Evolutionary conservation across 768 basidiomycete species (phyloP).

Genomic region (Fomitopsis pulvina): DNA sequence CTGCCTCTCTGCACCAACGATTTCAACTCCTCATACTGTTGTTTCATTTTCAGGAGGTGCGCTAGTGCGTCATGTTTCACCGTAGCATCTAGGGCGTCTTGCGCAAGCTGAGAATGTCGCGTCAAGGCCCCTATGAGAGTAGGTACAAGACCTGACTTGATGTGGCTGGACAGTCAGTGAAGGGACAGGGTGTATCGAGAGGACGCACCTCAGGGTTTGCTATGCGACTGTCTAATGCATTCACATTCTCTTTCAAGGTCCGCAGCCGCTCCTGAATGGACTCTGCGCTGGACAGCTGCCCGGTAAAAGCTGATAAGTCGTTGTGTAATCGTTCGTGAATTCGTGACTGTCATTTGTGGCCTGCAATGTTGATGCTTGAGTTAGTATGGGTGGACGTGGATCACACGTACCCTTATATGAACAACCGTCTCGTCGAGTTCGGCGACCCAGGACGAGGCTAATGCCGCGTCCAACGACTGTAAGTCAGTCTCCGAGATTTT

Average conservation of each 20-base stretch:
- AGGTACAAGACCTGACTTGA: constrained; percentile 64
- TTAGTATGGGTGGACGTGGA: background rate
- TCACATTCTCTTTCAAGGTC: constrained; percentile 46
- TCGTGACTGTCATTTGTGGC: constrained; percentile 37
- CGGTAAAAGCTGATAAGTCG: constrained; percentile 57
- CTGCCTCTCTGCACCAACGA: constrained; percentile 47
- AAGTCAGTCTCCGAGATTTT: constrained; percentile 59
- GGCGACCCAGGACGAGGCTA: constrained; percentile 63
- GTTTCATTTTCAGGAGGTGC: constrained; percentile 48
- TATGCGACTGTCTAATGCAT: constrained; percentile 41
- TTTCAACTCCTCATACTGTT: constrained; percentile 38
- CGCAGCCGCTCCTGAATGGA: constrained; percentile 56
- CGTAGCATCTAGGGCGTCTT: constrained; percentile 52
- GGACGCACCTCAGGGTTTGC: constrained; percentile 52
- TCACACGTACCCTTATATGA: constrained; percentile 54
- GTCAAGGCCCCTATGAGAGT: constrained; percentile 46
- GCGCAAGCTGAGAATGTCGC: constrained; percentile 57
- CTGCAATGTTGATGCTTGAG: background rate
- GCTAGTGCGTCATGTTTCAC: constrained; percentile 43
- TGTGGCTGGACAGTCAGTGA: background rate
- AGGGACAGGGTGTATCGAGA: background rate
- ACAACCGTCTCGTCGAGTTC: constrained; percentile 70
- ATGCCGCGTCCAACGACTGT: constrained; percentile 48
- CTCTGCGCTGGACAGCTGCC: constrained; percentile 54
- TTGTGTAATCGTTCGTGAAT: constrained; percentile 69